Evolutionary conservation across 129 eudicot genomes (phyloP).

Genomic region (Ambrosia trifida): DNA sequence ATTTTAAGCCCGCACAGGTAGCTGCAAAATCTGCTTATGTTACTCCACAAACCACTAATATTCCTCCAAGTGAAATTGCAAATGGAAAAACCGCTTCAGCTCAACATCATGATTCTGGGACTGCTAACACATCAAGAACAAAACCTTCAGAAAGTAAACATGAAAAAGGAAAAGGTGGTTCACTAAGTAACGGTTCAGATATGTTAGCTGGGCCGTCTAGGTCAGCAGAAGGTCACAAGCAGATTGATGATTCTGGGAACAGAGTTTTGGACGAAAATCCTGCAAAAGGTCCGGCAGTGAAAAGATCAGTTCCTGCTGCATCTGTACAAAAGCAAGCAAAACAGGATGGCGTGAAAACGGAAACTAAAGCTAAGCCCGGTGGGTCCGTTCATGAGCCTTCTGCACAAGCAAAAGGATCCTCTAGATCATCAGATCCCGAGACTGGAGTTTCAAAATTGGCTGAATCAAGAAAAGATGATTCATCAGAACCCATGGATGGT

Average conservation of each 20-base stretch:
- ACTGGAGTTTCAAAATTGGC: slow-evolving; percentile 44
- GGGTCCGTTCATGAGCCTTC: slow-evolving; percentile 35
- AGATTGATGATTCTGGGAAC: slow-evolving; percentile 53
- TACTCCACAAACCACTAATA: slow-evolving; percentile 37
- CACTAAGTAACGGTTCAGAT: slow-evolving; percentile 53
- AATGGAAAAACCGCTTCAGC: slow-evolving; percentile 47
- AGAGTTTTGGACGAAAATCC: slow-evolving; percentile 49
- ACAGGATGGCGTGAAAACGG: slow-evolving; percentile 65
- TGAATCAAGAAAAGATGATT: slow-evolving; percentile 63
- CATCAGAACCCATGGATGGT: slow-evolving; percentile 48
- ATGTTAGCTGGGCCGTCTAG: slow-evolving; percentile 40
- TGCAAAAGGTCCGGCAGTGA: slow-evolving; percentile 48
- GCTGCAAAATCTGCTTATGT: slow-evolving; percentile 51
- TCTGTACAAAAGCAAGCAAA: slow-evolving; percentile 66
- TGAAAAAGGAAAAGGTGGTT: slow-evolving; percentile 57
- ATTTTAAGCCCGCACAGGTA: slow-evolving; percentile 61
- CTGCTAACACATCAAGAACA: slow-evolving; percentile 42
- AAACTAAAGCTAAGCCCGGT: slow-evolving; percentile 46
- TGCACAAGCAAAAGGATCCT: slow-evolving; percentile 44
- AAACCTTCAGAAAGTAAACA: slow-evolving; percentile 59
- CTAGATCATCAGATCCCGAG: slow-evolving; percentile 62
- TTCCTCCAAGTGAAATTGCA: slow-evolving; percentile 46
- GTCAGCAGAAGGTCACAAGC: slow-evolving; percentile 60
- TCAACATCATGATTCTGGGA: slow-evolving; percentile 52
- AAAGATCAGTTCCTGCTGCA: slow-evolving; percentile 57